Base-by-base conservation (phyloP, 305 asterid species). In the Fraxinus nigra region DNA sequence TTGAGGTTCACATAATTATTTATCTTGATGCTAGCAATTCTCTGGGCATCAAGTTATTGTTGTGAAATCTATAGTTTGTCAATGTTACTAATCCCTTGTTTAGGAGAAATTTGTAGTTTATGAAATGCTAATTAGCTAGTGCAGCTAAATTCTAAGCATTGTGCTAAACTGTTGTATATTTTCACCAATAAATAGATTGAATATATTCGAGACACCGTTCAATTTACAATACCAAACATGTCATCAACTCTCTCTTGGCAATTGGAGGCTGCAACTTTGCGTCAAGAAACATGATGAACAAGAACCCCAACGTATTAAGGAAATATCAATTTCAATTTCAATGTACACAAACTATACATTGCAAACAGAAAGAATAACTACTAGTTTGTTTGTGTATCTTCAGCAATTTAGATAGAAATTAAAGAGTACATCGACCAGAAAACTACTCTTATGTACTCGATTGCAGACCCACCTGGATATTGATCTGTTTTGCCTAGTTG, bases 61-160 rank as follows among this genome's bases (percentile, higher is more conserved):
- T 88, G 91, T 89, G 78, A 65, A 85, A 79, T 75, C 73, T 30
- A 46, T 61, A 75, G 84, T 46, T 59, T 33, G 54, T 79, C 74
- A 63, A 77, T 85, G 89, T 88, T 80, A 78, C 85, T 80, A 80
- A 35, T 86, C 34, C 78, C 13, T 78, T 81, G 84, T 75, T 85
- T 69, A 33, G 85, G 77, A 84, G 86, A 80, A 69, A 72, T 61
- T 38, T 59, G 4, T 26, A 46, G 56, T 40, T 40, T 40, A 40
- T 40, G 51, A 40, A 40, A 40, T 40, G 51, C 51, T 40, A 40
- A 40, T 40, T 10, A 40, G 51, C 51, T 40, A 40, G 51, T 10
- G 51, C 51, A 2, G 51, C 51, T 40, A 46, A 46, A 46, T 46
- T 46, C 54, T 13, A 46, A 46, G 18, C 54, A 46, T 46, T 46